These are phyloP conservation scores for Tolypocladium inflatum DNA, from an alignment of 2,329 filamentous ascomycete genomes.

Conservation along the genomic window DNA sequence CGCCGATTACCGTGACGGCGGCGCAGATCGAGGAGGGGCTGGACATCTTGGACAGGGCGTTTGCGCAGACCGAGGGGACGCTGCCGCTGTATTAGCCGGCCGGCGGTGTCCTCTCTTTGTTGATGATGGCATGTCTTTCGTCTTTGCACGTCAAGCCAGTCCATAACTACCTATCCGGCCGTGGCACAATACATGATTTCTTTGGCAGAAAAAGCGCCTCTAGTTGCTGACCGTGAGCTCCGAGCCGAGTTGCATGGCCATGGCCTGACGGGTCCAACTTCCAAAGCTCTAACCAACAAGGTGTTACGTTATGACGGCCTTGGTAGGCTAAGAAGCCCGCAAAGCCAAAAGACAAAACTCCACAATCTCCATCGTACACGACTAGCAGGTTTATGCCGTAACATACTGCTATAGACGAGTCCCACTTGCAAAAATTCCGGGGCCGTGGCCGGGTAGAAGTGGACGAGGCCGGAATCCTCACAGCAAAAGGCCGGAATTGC, in stretches of 20 bases:
- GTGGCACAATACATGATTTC: not conserved
- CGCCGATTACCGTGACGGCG: constrained; percentile 46
- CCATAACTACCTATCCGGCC: not conserved
- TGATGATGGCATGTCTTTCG: not conserved
- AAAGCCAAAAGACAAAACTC: not conserved
- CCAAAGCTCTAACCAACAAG: not conserved
- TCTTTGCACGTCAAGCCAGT: not conserved
- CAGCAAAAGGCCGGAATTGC: not conserved
- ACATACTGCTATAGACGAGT: not conserved
- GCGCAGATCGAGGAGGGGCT: constrained; percentile 41
- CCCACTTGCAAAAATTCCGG: not conserved
- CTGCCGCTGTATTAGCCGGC: constrained; percentile 18
- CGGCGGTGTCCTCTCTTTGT: not conserved
- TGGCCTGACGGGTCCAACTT: not conserved
- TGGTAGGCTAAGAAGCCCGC: not conserved
- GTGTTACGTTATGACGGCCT: not conserved
- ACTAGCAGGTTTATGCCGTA: not conserved
- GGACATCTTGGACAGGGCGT: constrained; percentile 45
- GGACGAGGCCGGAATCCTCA: not conserved
- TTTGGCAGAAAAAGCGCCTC: not conserved
- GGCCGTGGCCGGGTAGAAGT: not conserved
- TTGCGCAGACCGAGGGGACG: constrained; percentile 24
- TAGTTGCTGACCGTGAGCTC: not conserved
- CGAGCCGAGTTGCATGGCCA: not conserved
- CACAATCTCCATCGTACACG: not conserved